phyloP scores from a whole-genome alignment of 2,329 filamentous ascomycete species.

The Fusarium protoensiforme region DNA sequence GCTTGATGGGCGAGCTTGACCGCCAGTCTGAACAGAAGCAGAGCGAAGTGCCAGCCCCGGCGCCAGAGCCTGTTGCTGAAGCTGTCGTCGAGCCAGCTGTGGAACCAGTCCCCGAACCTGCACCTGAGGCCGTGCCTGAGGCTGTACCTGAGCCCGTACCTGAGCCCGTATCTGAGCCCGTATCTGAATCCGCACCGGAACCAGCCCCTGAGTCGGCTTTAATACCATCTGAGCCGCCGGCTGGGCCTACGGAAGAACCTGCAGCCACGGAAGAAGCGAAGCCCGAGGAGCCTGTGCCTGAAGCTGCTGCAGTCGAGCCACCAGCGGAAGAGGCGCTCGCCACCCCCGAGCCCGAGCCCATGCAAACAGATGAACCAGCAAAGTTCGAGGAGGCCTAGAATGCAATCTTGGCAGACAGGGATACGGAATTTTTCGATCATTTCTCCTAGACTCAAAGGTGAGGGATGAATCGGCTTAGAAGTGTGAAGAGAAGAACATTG shows the following conservation, averaged over 20 bases:
- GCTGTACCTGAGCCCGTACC: not conserved
- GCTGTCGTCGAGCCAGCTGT: not conserved
- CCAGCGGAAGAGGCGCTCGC: not conserved
- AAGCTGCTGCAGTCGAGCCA: slow-evolving; percentile 2
- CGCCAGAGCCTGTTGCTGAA: slow-evolving; percentile 20
- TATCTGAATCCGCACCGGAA: not conserved
- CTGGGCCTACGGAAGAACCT: slow-evolving; percentile 6
- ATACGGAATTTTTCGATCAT: not conserved
- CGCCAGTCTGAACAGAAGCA: slow-evolving; percentile 45
- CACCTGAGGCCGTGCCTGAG: not conserved
- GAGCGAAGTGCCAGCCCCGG: slow-evolving; percentile 5
- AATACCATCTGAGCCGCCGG: slow-evolving; percentile 18
- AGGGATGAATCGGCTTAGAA: not conserved
- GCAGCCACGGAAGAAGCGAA: slow-evolving; percentile 9
- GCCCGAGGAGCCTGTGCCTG: slow-evolving; percentile 10
- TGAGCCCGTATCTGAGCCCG: slow-evolving; percentile 6
- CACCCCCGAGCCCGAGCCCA: slow-evolving; percentile 14
- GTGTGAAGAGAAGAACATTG: not conserved
- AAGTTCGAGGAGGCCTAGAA: slow-evolving; percentile 5
- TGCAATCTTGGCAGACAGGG: not conserved
- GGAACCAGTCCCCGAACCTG: not conserved
- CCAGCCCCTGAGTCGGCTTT: slow-evolving; percentile 9
- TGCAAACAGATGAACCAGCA: slow-evolving; percentile 18
- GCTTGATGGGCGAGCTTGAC: slow-evolving; percentile 58
- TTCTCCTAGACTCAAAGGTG: not conserved